Percentiles rank a stretch among this genome's conserved stretches.
Evolutionary conservation across 83 land plant genomes (phyloP).

Genomic region (Diphasiastrum complanatum): DNA sequence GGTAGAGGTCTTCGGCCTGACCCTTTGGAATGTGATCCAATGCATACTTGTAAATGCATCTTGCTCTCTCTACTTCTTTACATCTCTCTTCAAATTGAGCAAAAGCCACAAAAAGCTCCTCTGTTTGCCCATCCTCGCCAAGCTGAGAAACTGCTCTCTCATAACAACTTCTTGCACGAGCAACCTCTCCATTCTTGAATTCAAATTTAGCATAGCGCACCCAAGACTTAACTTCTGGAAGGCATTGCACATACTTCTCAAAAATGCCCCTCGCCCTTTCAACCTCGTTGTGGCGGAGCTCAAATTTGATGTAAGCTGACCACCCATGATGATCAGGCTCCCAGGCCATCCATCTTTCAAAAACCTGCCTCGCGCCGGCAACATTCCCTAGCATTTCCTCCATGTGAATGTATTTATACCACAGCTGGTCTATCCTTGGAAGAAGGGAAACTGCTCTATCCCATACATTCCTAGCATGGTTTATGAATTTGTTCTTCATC

Average conservation of each 20-base stretch:
- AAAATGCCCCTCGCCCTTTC: conserved; percentile 66
- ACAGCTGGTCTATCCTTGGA: conserved; percentile 85
- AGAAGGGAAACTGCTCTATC: conserved; percentile 75
- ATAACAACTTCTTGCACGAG: conserved; percentile 52
- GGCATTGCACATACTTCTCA: conserved; percentile 65
- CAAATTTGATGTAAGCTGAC: conserved; percentile 83
- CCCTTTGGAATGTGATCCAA: conserved; percentile 83
- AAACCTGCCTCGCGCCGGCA: conserved; percentile 75
- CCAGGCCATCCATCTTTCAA: conserved; percentile 91
- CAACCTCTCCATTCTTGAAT: conserved; percentile 70
- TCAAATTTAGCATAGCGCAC: conserved; percentile 79
- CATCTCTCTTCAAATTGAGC: conserved; percentile 92
- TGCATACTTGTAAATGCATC: conserved; percentile 72
- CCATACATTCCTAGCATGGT: conserved; percentile 91
- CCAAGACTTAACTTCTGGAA: conserved; percentile 67
- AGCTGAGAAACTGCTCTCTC: conserved; percentile 65
- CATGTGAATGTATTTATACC: conserved; percentile 98
- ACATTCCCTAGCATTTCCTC: conserved; percentile 83
- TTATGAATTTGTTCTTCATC: conserved; percentile 81
- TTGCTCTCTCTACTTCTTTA: conserved; percentile 73
- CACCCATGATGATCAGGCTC: conserved; percentile 91
- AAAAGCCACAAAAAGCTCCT: conserved; percentile 82
- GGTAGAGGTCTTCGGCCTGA: conserved; percentile 81
- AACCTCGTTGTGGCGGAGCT: conserved; percentile 71
- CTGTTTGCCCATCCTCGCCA: conserved; percentile 85